Base-by-base conservation (phyloP, 345 rosid species). In the Melaleuca alternifolia region DNA sequence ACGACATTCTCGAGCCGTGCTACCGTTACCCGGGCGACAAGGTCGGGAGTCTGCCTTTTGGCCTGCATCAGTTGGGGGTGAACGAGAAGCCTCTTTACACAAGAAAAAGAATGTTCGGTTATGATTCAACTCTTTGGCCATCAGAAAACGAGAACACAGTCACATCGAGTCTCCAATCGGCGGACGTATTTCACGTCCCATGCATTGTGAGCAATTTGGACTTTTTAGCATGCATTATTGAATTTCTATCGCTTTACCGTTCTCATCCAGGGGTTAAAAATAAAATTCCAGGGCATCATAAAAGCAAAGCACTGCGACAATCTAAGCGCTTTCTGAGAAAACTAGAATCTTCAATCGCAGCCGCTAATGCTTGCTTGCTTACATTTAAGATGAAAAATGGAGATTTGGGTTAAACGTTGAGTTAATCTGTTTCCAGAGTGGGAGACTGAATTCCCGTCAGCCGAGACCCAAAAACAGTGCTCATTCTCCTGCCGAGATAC, bases 1-100 rank as follows among this genome's bases (percentile, higher is more conserved):
- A 94, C 15, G 83, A 91, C 90, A 91, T 93, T 46, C 94, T 94
- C 28, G 93, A 93, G 77, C 90, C 93, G 1, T 93, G 96, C 90
- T 92, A 89, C 88, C 93, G 89, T 46, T 85, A 87, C 24, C 93
- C 92, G 3, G 83, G 20, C 10, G 18, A 85, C 18, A 52, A 41
- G 62, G 41, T 26, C 11, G 37, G 5, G 11, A 50, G 48, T 54
- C 24, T 54, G 76, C 61, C 84, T 53, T 13, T 51, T n/a, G 24
- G 46, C 54, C 41, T 51, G 44, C 84, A 24, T 81, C 3, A 65
- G 41, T 65, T 24, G 10, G 30, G 53, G 84, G 44, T 16, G 41
- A 83, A 12, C 26, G 33, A 48, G 41, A 83, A 28, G 46, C 57
- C 23, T 46, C 54, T 65, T 46, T 65, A 65, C 79, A 33, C 6